phyloP scores from a whole-genome alignment of 2,329 filamentous ascomycete species.

The Trichoderma sp. region DNA sequence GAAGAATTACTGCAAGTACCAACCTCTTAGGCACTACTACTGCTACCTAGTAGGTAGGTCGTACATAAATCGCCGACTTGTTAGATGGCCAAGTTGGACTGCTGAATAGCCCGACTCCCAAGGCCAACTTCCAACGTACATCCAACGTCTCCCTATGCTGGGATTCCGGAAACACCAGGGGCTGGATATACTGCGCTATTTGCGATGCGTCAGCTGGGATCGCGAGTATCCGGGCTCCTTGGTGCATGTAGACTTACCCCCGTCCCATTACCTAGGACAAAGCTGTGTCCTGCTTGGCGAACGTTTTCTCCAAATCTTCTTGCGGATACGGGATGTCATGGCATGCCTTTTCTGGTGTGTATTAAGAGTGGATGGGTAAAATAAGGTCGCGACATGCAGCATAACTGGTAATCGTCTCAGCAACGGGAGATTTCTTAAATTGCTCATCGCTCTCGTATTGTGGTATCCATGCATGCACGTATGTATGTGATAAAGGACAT shows the following conservation, averaged over 20 bases:
- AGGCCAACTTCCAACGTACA: background rate
- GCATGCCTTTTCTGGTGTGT: background rate
- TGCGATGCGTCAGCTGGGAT: background rate
- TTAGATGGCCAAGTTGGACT: too few species aligned
- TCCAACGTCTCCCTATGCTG: background rate
- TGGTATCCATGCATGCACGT: background rate
- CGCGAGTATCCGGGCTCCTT: background rate
- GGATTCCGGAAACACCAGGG: background rate
- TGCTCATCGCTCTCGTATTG: slow-evolving; percentile 3
- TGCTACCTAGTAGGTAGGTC: too few species aligned
- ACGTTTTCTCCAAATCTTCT: background rate
- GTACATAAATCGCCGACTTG: too few species aligned
- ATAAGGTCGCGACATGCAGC: background rate
- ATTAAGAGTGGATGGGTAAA: background rate
- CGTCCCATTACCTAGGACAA: background rate
- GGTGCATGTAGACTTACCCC: background rate
- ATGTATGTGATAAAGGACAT: slow-evolving; percentile 1
- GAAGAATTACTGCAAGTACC: background rate
- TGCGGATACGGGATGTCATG: background rate
- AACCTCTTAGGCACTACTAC: too few species aligned
- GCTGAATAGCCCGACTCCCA: background rate
- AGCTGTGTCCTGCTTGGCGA: background rate
- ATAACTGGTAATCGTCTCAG: background rate
- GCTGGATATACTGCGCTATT: background rate
- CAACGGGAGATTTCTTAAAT: background rate